Evolutionary conservation across 306 rosid genomes (phyloP).

Genomic region (Aeschynomene evenia): DNA sequence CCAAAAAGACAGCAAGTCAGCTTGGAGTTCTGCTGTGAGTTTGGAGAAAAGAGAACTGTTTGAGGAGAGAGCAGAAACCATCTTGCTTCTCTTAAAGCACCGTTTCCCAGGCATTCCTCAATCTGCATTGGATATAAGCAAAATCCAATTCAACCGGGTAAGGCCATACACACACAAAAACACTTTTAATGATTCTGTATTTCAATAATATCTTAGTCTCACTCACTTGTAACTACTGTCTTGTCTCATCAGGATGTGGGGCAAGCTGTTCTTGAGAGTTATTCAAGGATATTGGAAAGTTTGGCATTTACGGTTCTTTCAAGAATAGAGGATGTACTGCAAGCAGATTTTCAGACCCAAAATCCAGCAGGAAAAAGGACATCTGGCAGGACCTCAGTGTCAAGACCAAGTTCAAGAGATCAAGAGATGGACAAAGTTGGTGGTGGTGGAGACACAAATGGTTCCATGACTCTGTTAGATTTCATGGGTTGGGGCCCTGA

Average conservation of each 20-base stretch:
- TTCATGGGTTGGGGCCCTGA: conserved; percentile 89
- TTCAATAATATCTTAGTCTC: too few relatives aligned
- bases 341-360: conserved; percentile 69
- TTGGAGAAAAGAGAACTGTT: conserved; percentile 91
- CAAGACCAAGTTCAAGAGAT: conserved; percentile 23
- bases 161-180: conserved; percentile 1
- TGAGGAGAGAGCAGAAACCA: conserved; percentile 98
- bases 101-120: conserved; percentile 97
- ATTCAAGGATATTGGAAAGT: conserved; percentile 94
- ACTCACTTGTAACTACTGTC: too few relatives aligned
- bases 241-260: conserved; percentile 99
- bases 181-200: too few relatives aligned
- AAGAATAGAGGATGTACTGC: conserved; percentile 89
- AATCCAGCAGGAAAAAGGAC: conserved; percentile 39
- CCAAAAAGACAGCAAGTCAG: conserved; percentile 86
- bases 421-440: conserved; percentile 34
- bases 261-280: conserved; percentile 92
- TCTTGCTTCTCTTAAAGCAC: conserved; percentile 82
- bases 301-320: conserved; percentile 93
- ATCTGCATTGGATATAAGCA: conserved; percentile 83
- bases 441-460: conserved; percentile 35
- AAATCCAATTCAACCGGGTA: conserved; percentile 86
- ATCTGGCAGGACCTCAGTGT: conserved; percentile 18
- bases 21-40: conserved; percentile 95
- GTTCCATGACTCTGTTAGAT: conserved; percentile 73